Base-by-base conservation (phyloP, 1,284 basidiomycete species). In the Apiotrichum mycotoxinovorans region DNA sequence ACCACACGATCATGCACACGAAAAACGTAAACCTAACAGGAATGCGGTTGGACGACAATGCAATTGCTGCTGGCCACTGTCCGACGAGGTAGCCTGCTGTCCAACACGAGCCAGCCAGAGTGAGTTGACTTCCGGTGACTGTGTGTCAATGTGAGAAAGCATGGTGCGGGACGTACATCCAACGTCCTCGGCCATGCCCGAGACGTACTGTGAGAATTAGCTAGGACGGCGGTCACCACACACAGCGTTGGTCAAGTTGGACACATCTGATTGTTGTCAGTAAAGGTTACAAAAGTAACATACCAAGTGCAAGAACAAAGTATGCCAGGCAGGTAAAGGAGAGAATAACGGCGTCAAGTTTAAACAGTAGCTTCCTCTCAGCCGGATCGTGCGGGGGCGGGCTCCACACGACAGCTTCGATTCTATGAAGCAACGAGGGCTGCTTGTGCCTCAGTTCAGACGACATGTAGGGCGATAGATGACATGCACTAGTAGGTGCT, bases 1-100 rank as follows among this genome's bases (percentile, higher is more conserved):
- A 38, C 37, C 60, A 56, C 8, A 30, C 11, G 45, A 60, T 52
- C 37, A 54, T 60, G 50, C 58, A 60, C 38, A 52, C 49, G 52
- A 58, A 41, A 37, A 58, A 40, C 27, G 46, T 47, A 8, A 20
- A 5, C 8, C 45, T 44, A 20, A 54, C 45, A 33, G 45, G 46
- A 5, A 20, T 37, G 37, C 18, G 45, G 52, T 18, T 37, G 12
- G 14, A 54, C 27, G 17, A 15, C 5, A 54, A 26, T 7, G 45
- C 45, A 4, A 54, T 45, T 17, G 38, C 45, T 30, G 37, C 25
- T 14, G 52, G 52, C 9, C 47, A 20, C 23, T 54, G 52, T 3
- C 52, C 52, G 17, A 48, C 27, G 22, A 54, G 38, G 30, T 54
- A 54, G 18, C 52, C 52, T n/a, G 46, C 52, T 14, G 52, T 54